These are phyloP conservation scores for Globisporangium middletonii DNA, from an alignment of 352 stramenopile genomes.

Conservation along the genomic window DNA sequence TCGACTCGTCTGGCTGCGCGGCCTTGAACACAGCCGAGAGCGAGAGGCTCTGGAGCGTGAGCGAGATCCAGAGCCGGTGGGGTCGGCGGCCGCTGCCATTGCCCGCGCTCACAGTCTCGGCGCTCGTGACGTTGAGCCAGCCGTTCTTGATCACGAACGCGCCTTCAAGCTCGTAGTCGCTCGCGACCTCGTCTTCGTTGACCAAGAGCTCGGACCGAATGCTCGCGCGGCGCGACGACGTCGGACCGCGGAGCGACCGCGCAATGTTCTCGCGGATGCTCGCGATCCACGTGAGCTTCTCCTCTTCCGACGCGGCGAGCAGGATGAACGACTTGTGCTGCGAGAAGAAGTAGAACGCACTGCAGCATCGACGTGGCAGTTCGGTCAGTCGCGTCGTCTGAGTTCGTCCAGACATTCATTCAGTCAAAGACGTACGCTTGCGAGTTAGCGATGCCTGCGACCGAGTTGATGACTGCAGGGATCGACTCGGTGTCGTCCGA, in stretches of 20 bases:
- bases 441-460: conserved; percentile 32
- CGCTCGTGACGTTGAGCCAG: conserved; percentile 67
- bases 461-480: conserved; percentile 60
- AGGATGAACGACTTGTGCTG: conserved; percentile 85
- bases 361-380: conserved; percentile 12
- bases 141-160: conserved; percentile 84
- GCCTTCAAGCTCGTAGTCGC: conserved; percentile 56
- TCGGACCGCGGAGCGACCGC: conserved; percentile 44
- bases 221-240: conserved; percentile 37
- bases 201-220: conserved; percentile 52
- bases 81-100: conserved; percentile 14
- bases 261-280: conserved; percentile 64
- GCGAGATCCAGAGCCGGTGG: conserved; percentile 70
- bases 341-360: conserved; percentile 83
- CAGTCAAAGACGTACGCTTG: conserved; percentile 38
- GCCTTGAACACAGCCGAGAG: conserved; percentile 63
- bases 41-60: conserved; percentile 68
- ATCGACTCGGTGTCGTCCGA: conserved; percentile 64
- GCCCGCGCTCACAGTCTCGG: conserved; percentile 9
- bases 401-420: not conserved
- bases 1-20: conserved; percentile 54
- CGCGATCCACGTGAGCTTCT: conserved; percentile 54
- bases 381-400: not conserved
- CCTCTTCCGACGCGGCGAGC: conserved; percentile 53
- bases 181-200: conserved; percentile 59